Conservation (phyloP, 164 flowering plant species). For the Tetrastigma voinierianum region DNA sequence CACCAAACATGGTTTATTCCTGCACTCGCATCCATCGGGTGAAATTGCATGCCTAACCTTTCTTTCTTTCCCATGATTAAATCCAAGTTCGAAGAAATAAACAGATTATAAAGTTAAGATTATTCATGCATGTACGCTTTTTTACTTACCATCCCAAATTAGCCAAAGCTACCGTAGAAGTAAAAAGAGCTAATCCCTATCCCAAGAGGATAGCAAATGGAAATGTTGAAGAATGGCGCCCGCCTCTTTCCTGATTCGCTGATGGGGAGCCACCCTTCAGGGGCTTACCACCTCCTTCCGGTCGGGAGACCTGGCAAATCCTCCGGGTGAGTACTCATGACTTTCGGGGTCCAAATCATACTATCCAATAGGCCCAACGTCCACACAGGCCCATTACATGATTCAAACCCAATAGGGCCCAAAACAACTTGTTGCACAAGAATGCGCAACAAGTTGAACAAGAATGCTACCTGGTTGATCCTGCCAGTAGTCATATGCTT, state of each 20-base stretch:
- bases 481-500: too few species aligned
- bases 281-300: constrained; percentile 31
- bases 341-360: too few species aligned
- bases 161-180: constrained; percentile 45
- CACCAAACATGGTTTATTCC: constrained; percentile 30
- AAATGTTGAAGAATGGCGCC: constrained; percentile 17
- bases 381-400: too few species aligned
- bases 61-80: too few species aligned
- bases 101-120: too few species aligned
- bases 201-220: constrained; percentile 44
- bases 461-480: too few species aligned
- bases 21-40: constrained; percentile 26
- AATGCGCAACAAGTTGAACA: too few species aligned
- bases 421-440: too few species aligned
- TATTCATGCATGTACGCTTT: background rate
- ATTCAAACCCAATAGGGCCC: too few species aligned
- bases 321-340: too few species aligned
- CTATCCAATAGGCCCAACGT: too few species aligned
- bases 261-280: constrained; percentile 46
- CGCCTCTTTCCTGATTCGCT: constrained; percentile 53
- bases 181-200: constrained; percentile 41
- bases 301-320: constrained; percentile 48
- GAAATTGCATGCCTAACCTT: background rate
- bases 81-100: too few species aligned
- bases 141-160: constrained; percentile 43